phyloP scores from a whole-genome alignment of 2,329 filamentous ascomycete genomes.

The Penicillium sp. region DNA sequence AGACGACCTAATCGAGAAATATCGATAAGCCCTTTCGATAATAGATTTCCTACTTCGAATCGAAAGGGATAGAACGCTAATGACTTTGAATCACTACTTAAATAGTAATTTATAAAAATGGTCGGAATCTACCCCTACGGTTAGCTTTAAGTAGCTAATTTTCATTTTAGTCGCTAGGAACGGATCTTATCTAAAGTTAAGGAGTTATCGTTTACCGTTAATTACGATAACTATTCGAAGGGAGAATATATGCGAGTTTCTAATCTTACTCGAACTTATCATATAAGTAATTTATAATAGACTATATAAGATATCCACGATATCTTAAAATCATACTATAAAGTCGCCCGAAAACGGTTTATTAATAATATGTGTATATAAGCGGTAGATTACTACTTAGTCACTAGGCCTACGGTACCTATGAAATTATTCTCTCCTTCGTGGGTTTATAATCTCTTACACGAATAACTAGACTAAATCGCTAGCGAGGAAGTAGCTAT shows the following conservation, averaged over 20 bases:
- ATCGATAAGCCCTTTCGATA: constrained; percentile 54
- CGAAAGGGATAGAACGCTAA: constrained; percentile 55
- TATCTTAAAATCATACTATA: constrained; percentile 66
- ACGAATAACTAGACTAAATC: constrained; percentile 60
- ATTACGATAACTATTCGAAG: neutral
- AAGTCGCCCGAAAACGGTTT: constrained; percentile 65
- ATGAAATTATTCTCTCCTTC: constrained; percentile 60
- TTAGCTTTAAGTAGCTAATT: neutral
- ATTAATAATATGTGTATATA: constrained; percentile 68
- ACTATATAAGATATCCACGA: constrained; percentile 61
- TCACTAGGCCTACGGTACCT: constrained; percentile 58
- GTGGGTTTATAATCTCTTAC: constrained; percentile 57
- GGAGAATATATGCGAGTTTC: constrained; percentile 11
- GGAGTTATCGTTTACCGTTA: constrained; percentile 8
- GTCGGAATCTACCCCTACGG: constrained; percentile 22
- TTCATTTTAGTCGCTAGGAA: neutral
- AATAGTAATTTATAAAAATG: constrained; percentile 52
- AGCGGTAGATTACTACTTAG: constrained; percentile 60
- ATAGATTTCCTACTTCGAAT: constrained; percentile 60
- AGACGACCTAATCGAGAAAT: constrained; percentile 54
- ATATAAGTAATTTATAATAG: constrained; percentile 27
- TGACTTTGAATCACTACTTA: constrained; percentile 61
- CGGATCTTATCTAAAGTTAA: constrained; percentile 4
- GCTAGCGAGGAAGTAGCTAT: constrained; percentile 62
- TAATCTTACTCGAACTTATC: constrained; percentile 10